A percentile compares a stretch with the other conserved stretches of the same genome.
Conservation (phyloP, 73 alveolate genomes). For the Uronychia binucleata region DNA sequence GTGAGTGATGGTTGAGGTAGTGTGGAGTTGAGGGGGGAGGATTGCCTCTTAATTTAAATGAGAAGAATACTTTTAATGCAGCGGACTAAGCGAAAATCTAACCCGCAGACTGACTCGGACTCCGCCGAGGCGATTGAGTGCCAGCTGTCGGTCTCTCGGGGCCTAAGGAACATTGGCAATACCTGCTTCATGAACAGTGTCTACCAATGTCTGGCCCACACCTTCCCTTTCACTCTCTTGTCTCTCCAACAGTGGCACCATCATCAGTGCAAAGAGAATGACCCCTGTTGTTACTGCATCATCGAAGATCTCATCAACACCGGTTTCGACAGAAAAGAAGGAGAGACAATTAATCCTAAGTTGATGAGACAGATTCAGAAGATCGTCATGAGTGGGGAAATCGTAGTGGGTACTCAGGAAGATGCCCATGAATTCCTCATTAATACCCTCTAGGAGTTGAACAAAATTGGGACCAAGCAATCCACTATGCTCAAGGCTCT, state of each 20-base stretch:
- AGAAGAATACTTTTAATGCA: background rate
- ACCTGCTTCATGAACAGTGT: conserved; percentile 84
- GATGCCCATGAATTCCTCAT: conserved; percentile 47
- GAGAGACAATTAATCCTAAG: background rate
- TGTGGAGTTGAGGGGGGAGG: too few relatives aligned
- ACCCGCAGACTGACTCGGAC: background rate
- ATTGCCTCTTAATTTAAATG: background rate
- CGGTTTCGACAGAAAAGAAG: background rate
- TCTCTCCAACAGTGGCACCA: background rate
- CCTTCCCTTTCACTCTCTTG: conserved; percentile 33
- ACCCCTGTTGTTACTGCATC: background rate
- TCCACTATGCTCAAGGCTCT: background rate
- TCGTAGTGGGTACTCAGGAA: conserved; percentile 9
- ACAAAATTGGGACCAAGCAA: background rate
- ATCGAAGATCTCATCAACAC: background rate
- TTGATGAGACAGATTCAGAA: background rate
- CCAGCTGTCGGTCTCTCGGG: conserved; percentile 21
- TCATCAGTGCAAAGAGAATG: background rate
- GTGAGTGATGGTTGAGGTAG: too few relatives aligned
- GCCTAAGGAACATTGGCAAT: conserved; percentile 80
- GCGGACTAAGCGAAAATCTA: background rate
- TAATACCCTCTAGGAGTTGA: background rate
- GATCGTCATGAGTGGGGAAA: background rate
- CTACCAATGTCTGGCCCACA: conserved; percentile 70
- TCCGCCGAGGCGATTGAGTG: background rate